phyloP scores from a whole-genome alignment of 2,329 filamentous ascomycete genomes.

The Albophoma yamanashiensis region DNA sequence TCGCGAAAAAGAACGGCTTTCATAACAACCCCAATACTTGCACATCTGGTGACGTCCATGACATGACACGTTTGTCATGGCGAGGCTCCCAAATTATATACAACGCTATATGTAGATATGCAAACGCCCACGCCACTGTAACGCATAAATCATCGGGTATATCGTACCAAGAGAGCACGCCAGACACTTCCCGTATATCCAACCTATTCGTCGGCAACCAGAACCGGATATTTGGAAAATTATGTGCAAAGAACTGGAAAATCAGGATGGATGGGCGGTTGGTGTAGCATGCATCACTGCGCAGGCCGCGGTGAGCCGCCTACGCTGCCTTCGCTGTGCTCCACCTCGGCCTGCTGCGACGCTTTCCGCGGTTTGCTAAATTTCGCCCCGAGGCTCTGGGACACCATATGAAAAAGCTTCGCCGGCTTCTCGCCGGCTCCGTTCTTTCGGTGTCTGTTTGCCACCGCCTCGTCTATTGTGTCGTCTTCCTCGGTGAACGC shows the following conservation, averaged over 20 bases:
- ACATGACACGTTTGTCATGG: neutral
- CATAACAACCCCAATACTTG: neutral
- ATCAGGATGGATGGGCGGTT: neutral
- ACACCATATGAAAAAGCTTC: slow-evolving; percentile 13
- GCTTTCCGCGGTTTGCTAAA: slow-evolving; percentile 14
- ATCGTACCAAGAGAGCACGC: slow-evolving; percentile 1
- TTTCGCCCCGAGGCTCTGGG: slow-evolving; percentile 14
- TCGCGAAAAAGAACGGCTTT: neutral
- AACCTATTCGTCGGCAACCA: neutral
- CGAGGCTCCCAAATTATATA: neutral
- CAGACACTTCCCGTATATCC: slow-evolving; percentile 1
- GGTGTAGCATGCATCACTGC: slow-evolving; percentile 2
- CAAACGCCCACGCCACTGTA: neutral
- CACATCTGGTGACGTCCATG: neutral
- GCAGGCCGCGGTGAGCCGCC: slow-evolving; percentile 4
- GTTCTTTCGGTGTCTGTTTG: slow-evolving; percentile 7
- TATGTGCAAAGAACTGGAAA: neutral
- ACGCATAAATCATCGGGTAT: slow-evolving; percentile 4
- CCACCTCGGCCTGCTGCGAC: slow-evolving; percentile 17
- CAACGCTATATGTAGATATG: neutral
- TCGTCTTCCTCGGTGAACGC: slow-evolving; percentile 9
- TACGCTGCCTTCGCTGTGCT: slow-evolving; percentile 16
- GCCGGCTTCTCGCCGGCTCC: slow-evolving; percentile 8
- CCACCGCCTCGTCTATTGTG: slow-evolving; percentile 4
- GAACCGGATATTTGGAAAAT: too few species aligned